Evolutionary conservation across 306 rosid genomes (phyloP).

Genomic region (Inga laurina): DNA sequence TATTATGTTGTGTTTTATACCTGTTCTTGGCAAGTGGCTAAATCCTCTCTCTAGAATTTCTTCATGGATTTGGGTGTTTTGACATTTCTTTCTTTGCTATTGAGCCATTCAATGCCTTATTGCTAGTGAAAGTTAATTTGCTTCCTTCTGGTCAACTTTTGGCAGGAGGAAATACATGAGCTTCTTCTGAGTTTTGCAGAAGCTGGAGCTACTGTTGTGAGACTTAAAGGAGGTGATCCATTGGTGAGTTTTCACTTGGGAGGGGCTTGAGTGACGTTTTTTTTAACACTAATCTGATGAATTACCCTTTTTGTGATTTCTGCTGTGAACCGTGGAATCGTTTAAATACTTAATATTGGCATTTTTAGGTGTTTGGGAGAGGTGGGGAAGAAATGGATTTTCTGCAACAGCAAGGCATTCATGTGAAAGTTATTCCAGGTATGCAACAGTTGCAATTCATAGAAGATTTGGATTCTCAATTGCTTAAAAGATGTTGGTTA

Average conservation of each 20-base stretch:
- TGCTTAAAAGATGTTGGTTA: conserved; percentile 5
- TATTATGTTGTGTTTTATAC: background rate
- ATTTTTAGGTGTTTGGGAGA: conserved; percentile 88
- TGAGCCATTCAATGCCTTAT: background rate
- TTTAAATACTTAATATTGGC: conserved; percentile 3
- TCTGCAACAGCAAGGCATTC: conserved; percentile 88
- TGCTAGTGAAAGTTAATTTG: background rate
- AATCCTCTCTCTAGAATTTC: background rate
- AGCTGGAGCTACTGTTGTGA: conserved; percentile 94
- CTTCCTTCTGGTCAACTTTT: conserved; percentile 21
- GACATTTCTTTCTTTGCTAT: conserved; percentile 15
- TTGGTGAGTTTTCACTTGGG: conserved; percentile 58
- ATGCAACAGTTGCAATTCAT: conserved; percentile 11
- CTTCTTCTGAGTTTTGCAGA: conserved; percentile 93
- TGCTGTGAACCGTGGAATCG: background rate
- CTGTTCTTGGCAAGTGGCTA: background rate
- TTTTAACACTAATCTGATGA: conserved; percentile 3
- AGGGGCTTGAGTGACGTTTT: conserved; percentile 1
- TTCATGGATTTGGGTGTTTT: conserved; percentile 9
- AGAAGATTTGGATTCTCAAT: background rate
- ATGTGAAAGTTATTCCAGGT: conserved; percentile 96
- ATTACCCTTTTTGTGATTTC: conserved; percentile 17
- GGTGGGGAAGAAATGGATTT: conserved; percentile 99
- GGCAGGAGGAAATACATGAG: conserved; percentile 95
- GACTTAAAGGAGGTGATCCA: conserved; percentile 98